phyloP scores from a whole-genome alignment of 192 early-diverging fungal species.

The Diversispora eburnea region DNA sequence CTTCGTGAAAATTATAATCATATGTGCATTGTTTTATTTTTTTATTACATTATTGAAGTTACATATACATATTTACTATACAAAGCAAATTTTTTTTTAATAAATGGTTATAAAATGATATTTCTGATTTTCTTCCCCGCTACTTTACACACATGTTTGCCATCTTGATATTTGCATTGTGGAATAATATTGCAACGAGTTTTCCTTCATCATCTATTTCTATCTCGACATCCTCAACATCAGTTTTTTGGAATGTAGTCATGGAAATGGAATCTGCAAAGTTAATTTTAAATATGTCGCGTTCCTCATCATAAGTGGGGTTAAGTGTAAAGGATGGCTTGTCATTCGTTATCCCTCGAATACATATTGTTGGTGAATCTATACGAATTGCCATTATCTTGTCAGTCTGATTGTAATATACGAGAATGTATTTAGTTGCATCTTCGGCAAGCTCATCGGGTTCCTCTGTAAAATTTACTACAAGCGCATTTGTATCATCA shows the following conservation, averaged over 20 bases:
- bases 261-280: not conserved
- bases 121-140: no score
- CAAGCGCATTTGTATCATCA: no score
- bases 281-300: not conserved
- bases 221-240: not conserved
- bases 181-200: not conserved
- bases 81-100: no score
- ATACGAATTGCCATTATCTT: not conserved
- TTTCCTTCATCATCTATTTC: constrained; percentile 4
- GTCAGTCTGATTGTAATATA: no score
- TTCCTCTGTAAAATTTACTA: no score
- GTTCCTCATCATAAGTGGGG: not conserved
- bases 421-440: no score
- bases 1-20: no score
- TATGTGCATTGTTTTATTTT: no score
- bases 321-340: not conserved
- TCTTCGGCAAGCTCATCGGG: no score
- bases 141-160: not conserved
- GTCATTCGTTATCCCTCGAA: not conserved
- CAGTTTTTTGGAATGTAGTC: constrained; percentile 1
- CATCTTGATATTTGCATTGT: not conserved
- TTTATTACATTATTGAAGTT: no score
- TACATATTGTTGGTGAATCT: not conserved
- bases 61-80: no score
- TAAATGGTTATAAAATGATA: no score